phyloP scores from a whole-genome alignment of 2,329 filamentous ascomycete genomes.

The Catunica adiposa region DNA sequence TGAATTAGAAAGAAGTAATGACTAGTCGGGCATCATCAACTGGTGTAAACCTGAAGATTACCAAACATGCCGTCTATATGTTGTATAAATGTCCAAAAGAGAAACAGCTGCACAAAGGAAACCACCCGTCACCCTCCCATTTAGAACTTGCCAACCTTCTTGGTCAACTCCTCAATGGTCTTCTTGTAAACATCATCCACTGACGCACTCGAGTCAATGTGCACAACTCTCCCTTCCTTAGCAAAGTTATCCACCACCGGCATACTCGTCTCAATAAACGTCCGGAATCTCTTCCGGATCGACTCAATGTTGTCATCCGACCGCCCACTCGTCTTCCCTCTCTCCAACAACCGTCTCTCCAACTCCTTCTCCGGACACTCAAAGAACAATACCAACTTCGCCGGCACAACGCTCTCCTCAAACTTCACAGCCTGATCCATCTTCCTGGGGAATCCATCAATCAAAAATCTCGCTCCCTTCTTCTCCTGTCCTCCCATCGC shows the following conservation, averaged over 20 bases:
- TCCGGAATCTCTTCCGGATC: constrained; percentile 91
- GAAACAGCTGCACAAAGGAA: background rate
- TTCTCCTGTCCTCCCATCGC: constrained; percentile 30
- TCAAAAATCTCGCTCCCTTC: constrained; percentile 53
- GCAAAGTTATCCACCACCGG: constrained; percentile 82
- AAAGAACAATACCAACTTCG: constrained; percentile 79
- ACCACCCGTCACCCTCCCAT: background rate
- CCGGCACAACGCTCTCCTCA: constrained; percentile 72
- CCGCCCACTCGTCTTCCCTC: constrained; percentile 82
- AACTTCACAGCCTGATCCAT: constrained; percentile 94
- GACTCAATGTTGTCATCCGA: constrained; percentile 88
- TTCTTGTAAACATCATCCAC: constrained; percentile 45
- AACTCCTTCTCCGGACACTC: constrained; percentile 84
- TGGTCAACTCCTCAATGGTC: constrained; percentile 34
- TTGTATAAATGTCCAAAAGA: background rate
- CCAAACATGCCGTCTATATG: background rate
- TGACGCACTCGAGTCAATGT: constrained; percentile 52
- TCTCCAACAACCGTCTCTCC: constrained; percentile 66
- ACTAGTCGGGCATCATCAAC: too few species aligned
- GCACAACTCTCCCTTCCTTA: constrained; percentile 60
- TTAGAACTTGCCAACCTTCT: constrained; percentile 27
- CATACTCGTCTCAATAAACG: constrained; percentile 93
- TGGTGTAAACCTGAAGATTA: too few species aligned
- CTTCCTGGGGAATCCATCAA: constrained; percentile 81
- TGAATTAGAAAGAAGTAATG: too few species aligned